These are phyloP conservation scores for Penicillium fimorum DNA, from an alignment of 495 filamentous ascomycete genomes.

Conservation along the genomic window DNA sequence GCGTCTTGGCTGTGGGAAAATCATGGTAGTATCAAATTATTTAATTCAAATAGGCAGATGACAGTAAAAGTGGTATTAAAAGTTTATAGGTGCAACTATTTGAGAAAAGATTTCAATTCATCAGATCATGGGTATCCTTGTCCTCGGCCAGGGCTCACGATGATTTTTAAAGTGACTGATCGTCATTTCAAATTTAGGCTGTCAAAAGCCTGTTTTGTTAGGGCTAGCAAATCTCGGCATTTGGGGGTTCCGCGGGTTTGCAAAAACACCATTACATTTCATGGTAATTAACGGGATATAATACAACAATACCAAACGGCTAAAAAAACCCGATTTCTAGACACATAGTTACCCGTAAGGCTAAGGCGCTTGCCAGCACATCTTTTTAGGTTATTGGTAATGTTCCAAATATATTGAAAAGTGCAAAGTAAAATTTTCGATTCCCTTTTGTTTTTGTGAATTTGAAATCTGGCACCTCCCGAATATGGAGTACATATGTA, in stretches of 20 bases:
- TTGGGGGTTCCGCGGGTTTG: neutral
- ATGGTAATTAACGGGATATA: neutral
- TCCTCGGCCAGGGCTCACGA: neutral
- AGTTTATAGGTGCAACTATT: neutral
- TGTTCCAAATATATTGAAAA: conserved; percentile 6
- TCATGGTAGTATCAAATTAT: neutral
- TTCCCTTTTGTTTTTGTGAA: neutral
- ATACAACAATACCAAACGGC: neutral
- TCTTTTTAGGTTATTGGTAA: conserved; percentile 8
- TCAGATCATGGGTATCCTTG: conserved; percentile 6
- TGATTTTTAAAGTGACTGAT: conserved; percentile 9
- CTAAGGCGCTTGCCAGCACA: conserved; percentile 23
- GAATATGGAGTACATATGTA: neutral
- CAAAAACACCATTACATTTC: neutral
- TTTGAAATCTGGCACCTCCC: neutral
- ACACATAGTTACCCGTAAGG: neutral
- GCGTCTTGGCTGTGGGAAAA: neutral
- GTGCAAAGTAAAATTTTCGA: neutral
- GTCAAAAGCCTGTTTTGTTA: neutral
- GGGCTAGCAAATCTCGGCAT: conserved; percentile 2
- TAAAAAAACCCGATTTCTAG: conserved; percentile 1
- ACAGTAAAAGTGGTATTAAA: neutral
- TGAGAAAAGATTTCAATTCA: neutral
- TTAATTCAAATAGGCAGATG: neutral
- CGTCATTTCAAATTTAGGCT: conserved; percentile 2